Conservation (phyloP, 2,329 filamentous ascomycete genomes). For the Lojkania enalia region DNA sequence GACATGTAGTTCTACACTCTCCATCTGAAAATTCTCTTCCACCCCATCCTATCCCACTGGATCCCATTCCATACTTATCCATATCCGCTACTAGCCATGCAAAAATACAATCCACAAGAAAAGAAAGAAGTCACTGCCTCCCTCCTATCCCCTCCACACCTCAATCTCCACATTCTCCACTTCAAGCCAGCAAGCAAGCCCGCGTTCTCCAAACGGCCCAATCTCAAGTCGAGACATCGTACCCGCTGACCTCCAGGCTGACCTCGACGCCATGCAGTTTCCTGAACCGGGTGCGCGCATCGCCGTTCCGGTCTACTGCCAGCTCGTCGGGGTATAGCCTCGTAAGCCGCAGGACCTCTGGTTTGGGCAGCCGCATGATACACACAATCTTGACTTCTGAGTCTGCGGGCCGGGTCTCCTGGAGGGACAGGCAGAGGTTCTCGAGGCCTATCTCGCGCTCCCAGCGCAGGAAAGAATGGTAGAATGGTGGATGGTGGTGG, state of each 20-base stretch:
- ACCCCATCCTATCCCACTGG: too few relatives aligned
- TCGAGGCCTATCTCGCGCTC: slow-evolving; percentile 43
- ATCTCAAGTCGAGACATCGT: too few relatives aligned
- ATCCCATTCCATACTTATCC: too few relatives aligned
- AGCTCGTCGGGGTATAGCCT: slow-evolving; percentile 60
- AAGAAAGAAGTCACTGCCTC: too few relatives aligned
- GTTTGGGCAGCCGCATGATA: slow-evolving; percentile 36
- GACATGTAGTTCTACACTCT: too few relatives aligned
- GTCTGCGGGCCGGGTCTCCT: slow-evolving; percentile 28
- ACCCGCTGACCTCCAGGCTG: slow-evolving; percentile 38
- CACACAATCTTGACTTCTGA: slow-evolving; percentile 42
- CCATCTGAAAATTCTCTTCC: too few relatives aligned
- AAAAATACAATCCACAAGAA: too few relatives aligned
- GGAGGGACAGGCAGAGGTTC: slow-evolving; percentile 37
- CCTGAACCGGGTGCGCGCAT: slow-evolving; percentile 39
- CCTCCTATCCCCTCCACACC: too few relatives aligned
- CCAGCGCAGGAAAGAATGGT: slow-evolving; percentile 39
- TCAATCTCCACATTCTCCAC: too few relatives aligned
- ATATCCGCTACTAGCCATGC: too few relatives aligned
- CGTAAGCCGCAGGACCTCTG: slow-evolving; percentile 53
- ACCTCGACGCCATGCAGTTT: slow-evolving; percentile 37
- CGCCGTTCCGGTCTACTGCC: slow-evolving; percentile 31
- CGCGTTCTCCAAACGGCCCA: too few relatives aligned
- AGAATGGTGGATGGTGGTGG: slow-evolving; percentile 19
- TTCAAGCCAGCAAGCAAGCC: too few relatives aligned